These are phyloP conservation scores for Cyclospora cayetanensis DNA, from an alignment of 169 alveolate species.

Conservation along the genomic window DNA sequence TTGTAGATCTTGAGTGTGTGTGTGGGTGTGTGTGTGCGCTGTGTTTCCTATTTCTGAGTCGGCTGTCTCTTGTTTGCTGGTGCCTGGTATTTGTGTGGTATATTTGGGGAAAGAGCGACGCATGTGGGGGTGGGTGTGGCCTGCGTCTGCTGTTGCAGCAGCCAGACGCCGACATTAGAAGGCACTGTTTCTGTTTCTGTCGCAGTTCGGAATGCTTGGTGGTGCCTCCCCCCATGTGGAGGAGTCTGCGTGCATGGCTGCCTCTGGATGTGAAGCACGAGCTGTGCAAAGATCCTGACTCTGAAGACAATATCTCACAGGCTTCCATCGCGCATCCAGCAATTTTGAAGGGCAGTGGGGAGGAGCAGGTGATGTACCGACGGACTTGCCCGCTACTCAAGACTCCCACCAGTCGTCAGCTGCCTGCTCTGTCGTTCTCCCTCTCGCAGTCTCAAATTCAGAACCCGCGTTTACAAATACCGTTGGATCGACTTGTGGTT, in stretches of 20 bases:
- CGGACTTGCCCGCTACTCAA: constrained; percentile 54
- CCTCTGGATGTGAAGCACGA: constrained; percentile 28
- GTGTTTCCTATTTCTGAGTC: too few species aligned
- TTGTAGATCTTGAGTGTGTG: too few species aligned
- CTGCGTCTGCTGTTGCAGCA: neutral
- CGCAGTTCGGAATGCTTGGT: constrained; percentile 71
- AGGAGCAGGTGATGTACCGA: neutral
- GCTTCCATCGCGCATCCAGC: neutral
- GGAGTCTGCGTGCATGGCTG: constrained; percentile 45
- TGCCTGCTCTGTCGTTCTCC: constrained; percentile 56
- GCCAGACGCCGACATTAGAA: too few species aligned
- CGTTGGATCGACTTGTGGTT: constrained; percentile 56
- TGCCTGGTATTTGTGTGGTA: too few species aligned
- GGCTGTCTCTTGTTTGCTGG: too few species aligned
- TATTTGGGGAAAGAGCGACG: too few species aligned
- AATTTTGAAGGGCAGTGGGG: neutral
- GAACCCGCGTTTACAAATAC: constrained; percentile 25
- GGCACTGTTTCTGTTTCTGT: neutral
- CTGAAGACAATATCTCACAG: neutral
- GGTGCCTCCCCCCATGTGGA: constrained; percentile 70
- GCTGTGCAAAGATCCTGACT: constrained; percentile 15
- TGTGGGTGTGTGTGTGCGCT: too few species aligned
- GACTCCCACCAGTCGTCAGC: constrained; percentile 5
- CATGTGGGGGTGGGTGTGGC: neutral
- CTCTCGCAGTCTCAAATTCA: neutral